Base-by-base conservation (phyloP, 2,329 filamentous ascomycete genomes). In the Dendrostoma leiphaemia region DNA sequence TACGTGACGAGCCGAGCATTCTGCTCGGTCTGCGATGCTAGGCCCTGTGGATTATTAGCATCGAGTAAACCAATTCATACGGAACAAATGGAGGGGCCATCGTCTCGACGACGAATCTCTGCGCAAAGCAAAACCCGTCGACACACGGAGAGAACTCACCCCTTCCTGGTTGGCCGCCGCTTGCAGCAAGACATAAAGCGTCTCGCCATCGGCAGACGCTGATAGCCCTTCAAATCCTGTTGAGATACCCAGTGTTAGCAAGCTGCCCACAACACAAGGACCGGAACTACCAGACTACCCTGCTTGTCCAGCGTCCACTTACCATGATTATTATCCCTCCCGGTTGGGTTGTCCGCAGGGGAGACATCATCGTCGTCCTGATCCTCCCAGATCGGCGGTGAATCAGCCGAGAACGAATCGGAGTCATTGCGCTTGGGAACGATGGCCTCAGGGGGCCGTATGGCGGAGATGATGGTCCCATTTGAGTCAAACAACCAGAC, bases 301-400 rank as follows among this genome's bases (percentile, higher is more conserved):
- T 1, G 7, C 15, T 12, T 17, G n/a, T 2, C 4, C 8, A 7
- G 10, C 13, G 8, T 6, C 12, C 23, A 35, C 45, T 37, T 17
- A 54, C 51, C 51, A 65, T 89, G 86, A 67, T 91, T 91, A 67
- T 91, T 90, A 51, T 78, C 74, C 19, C 88, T 80, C 12, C 88
- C 88, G 1, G 76, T 74, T 0, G 85, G 82, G 59, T 86, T 74
- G 13, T 71, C 74, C 0, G 86, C 86, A 3, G 67, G 69, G 2
- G 82, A 75, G 9, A 70, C 64, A 15, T 75, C 64, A 13, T 74
- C 65, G 0, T 74, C 73, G 49, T 83, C 67, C 63, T 87, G 32
- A 17, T 45, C 40, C 15, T 46, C 52, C 31, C 44, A 51, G 6
- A 44, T 19, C 4, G n/a, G 40, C 6, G 47, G 47, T 0, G 32